Percentiles rank a stretch among this genome's conserved stretches.
Conservation (phyloP, 2,329 filamentous ascomycete species). For the Talaromyces piceae region DNA sequence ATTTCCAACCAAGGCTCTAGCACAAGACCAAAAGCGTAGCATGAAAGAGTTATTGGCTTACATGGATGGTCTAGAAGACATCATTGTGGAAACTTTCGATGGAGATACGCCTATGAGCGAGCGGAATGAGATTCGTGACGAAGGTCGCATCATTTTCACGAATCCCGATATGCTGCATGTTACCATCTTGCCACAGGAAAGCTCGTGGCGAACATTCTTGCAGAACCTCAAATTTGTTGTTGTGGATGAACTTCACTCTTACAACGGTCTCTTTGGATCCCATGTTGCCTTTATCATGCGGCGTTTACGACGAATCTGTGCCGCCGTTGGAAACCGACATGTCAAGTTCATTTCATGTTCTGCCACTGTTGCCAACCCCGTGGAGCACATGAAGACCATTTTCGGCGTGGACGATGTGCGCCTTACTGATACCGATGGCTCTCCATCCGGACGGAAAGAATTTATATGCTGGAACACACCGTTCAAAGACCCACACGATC, state of each 20-base stretch:
- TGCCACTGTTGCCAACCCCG: constrained; percentile 88
- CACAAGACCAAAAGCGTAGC: constrained; percentile 87
- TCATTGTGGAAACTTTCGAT: constrained; percentile 87
- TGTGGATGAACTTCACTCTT: constrained; percentile 86
- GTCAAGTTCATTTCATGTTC: constrained; percentile 94
- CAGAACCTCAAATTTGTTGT: constrained; percentile 87
- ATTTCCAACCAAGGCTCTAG: constrained; percentile 92
- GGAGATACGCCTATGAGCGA: constrained; percentile 82
- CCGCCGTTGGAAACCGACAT: constrained; percentile 75
- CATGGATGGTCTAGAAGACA: constrained; percentile 67
- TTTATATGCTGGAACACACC: constrained; percentile 98
- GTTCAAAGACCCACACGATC: constrained; percentile 80
- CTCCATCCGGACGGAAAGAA: constrained; percentile 84
- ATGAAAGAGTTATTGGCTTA: constrained; percentile 76
- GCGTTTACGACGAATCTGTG: constrained; percentile 76
- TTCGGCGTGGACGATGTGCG: constrained; percentile 78
- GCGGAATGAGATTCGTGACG: constrained; percentile 72
- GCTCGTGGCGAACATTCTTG: constrained; percentile 80
- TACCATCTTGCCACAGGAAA: constrained; percentile 86
- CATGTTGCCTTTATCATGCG: constrained; percentile 95
- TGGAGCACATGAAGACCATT: constrained; percentile 87
- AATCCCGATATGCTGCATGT: constrained; percentile 98
- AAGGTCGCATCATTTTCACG: constrained; percentile 89
- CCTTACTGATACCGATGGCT: constrained; percentile 84
- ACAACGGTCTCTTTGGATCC: constrained; percentile 88